phyloP scores from a whole-genome alignment of 345 rosid species.

The Syzygium jambos region DNA sequence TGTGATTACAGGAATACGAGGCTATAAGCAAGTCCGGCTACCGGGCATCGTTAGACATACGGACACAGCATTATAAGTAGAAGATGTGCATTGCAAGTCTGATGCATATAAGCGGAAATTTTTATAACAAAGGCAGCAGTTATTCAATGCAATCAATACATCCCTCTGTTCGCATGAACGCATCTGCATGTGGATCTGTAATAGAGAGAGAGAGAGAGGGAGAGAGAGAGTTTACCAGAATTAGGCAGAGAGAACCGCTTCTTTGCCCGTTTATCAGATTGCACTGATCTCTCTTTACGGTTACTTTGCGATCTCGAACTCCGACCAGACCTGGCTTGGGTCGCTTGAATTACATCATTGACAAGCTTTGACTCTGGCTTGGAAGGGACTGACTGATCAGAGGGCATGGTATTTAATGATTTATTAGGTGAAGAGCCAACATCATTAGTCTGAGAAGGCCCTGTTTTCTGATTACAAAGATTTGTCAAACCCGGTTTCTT shows the following conservation, averaged over 20 bases:
- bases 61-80: not conserved
- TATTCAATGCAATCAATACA: not conserved
- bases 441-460: constrained; percentile 52
- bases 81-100: not conserved
- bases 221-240: constrained; percentile 38
- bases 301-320: constrained; percentile 70
- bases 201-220: not conserved
- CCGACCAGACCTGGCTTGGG: constrained; percentile 30
- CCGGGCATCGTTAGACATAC: not conserved
- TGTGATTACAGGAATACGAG: not conserved
- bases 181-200: too few relatives aligned
- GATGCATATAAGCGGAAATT: not conserved
- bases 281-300: constrained; percentile 66
- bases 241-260: constrained; percentile 73
- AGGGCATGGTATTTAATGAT: constrained; percentile 28
- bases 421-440: constrained; percentile 48
- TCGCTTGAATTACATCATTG: constrained; percentile 40
- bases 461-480: constrained; percentile 45
- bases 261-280: constrained; percentile 36
- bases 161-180: not conserved
- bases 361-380: constrained; percentile 38
- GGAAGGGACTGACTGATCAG: constrained; percentile 18
- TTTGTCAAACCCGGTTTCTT: constrained; percentile 35
- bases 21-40: not conserved
- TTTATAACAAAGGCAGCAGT: not conserved